Conservation (phyloP, 116 monocot genomes). For the Dioscorea cayenensis region DNA sequence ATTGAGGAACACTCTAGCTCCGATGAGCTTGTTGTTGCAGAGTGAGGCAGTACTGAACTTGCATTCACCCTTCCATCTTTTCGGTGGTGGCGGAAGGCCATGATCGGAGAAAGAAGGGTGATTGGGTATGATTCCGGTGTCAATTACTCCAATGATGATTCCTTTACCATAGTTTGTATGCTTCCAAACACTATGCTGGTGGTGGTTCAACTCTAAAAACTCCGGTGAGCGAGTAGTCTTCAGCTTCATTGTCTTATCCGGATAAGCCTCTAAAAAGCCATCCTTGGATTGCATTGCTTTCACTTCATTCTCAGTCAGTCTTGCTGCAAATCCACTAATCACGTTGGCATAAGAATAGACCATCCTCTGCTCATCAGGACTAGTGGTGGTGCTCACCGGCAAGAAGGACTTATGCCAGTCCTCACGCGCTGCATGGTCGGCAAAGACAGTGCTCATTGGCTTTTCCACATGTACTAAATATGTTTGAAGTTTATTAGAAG, state of each 20-base stretch:
- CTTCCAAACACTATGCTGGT: not conserved
- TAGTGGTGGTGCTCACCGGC: not conserved
- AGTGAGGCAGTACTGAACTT: not conserved
- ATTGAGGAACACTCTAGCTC: not conserved
- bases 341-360: constrained; percentile 13
- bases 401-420: constrained; percentile 4
- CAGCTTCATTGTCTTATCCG: constrained; percentile 11
- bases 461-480: not conserved
- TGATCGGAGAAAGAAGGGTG: constrained; percentile 26
- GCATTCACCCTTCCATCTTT: constrained; percentile 22
- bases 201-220: constrained; percentile 14
- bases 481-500: not conserved
- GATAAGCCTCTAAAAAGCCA: constrained; percentile 10
- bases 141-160: constrained; percentile 22
- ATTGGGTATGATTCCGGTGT: constrained; percentile 13
- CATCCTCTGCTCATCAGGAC: not conserved
- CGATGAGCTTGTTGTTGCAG: constrained; percentile 41
- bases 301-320: constrained; percentile 12
- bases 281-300: constrained; percentile 6
- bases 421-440: not conserved
- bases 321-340: constrained; percentile 12
- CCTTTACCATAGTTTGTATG: constrained; percentile 10
- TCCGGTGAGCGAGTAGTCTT: constrained; percentile 22
- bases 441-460: not conserved
- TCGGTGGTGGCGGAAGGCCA: constrained; percentile 19